Conservation (phyloP, 2,329 filamentous ascomycete genomes). For the Pseudogymnoascus sp. region DNA sequence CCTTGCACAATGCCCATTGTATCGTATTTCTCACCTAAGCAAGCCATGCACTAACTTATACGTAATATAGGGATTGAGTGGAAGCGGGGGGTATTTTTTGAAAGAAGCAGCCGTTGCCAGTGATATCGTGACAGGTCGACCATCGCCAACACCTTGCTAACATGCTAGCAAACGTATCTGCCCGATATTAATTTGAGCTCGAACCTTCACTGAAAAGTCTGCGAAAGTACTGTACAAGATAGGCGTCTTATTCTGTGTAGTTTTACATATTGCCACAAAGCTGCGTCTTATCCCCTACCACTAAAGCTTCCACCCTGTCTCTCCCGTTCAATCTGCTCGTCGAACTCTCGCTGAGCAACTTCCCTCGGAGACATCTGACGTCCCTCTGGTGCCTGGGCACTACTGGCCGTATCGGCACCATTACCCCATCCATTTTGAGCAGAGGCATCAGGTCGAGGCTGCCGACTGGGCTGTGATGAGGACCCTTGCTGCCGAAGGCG, state of each 20-base stretch:
- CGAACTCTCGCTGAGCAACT: constrained; percentile 26
- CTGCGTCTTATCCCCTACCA: constrained; percentile 15
- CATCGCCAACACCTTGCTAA: not conserved
- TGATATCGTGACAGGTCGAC: not conserved
- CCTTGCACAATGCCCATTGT: too few relatives aligned
- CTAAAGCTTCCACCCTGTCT: constrained; percentile 24
- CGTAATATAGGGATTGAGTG: not conserved
- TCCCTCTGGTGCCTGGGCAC: not conserved
- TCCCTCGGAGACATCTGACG: not conserved
- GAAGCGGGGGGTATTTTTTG: not conserved
- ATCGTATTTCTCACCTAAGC: not conserved
- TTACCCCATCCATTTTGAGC: not conserved
- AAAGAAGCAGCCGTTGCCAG: not conserved
- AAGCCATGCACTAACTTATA: not conserved
- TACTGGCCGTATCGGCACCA: not conserved
- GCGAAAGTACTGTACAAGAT: not conserved
- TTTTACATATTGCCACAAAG: constrained; percentile 1
- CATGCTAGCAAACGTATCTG: not conserved
- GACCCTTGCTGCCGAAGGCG: constrained; percentile 19
- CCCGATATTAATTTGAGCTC: not conserved
- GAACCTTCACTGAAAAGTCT: not conserved
- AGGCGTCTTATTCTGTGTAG: not conserved
- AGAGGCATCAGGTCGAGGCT: not conserved
- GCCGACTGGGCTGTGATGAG: not conserved
- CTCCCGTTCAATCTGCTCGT: constrained; percentile 26